phyloP scores from a whole-genome alignment of 805 yeast genomes.

The Monosporozyma yasuniensis region DNA sequence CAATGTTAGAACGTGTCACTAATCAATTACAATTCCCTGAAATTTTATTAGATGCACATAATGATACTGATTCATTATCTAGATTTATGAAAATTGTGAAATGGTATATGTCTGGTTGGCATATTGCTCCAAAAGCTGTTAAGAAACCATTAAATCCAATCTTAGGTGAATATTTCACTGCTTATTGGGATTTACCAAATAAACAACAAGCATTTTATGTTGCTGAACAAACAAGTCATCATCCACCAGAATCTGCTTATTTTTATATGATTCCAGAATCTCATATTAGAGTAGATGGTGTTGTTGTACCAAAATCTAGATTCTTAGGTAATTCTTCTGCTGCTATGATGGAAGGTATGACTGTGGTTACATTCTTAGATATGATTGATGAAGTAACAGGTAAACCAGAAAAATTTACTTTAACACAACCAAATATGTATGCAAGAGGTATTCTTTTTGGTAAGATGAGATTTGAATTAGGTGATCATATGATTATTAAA shows the following conservation, averaged over 20 bases:
- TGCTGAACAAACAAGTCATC: conserved; percentile 94
- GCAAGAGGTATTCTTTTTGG: conserved; percentile 92
- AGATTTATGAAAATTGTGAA: conserved; percentile 68
- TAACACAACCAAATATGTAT: conserved; percentile 94
- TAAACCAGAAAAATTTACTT: conserved; percentile 58
- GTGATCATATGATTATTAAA: conserved; percentile 78
- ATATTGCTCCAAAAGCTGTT: conserved; percentile 96
- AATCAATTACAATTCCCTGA: conserved; percentile 79
- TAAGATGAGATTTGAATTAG: conserved; percentile 78
- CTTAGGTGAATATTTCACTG: conserved; percentile 79
- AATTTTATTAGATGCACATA: conserved; percentile 60
- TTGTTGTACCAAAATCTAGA: conserved; percentile 75
- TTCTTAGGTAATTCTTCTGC: conserved; percentile 95
- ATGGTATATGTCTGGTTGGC: conserved; percentile 96
- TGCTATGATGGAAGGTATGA: conserved; percentile 91
- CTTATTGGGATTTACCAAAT: conserved; percentile 85
- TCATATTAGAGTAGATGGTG: conserved; percentile 80
- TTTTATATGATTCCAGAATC: conserved; percentile 78
- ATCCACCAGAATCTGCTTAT: conserved; percentile 95
- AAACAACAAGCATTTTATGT: conserved; percentile 69
- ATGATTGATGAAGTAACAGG: conserved; percentile 37
- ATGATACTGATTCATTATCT: conserved; percentile 45
- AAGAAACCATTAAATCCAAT: conserved; percentile 95
- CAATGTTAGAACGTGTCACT: conserved; percentile 92
- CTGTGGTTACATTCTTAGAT: conserved; percentile 59